phyloP scores from a whole-genome alignment of 495 filamentous ascomycete species.

The Penicillium cataractarum region DNA sequence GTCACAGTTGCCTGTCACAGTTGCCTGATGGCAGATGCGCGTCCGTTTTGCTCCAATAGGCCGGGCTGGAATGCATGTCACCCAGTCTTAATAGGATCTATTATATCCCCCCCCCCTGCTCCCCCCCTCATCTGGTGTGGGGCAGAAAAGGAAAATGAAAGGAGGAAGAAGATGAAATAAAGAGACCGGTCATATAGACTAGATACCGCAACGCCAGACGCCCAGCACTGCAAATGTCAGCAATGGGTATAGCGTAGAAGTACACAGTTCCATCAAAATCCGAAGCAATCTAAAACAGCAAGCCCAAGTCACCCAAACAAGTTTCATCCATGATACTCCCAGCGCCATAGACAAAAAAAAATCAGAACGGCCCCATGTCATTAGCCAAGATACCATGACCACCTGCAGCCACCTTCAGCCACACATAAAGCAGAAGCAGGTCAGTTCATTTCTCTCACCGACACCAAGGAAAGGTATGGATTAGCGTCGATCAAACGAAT shows the following conservation, averaged over 20 bases:
- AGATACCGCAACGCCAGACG: slow-evolving; percentile 20
- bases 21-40: slow-evolving; percentile 2
- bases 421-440: slow-evolving; percentile 18
- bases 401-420: slow-evolving; percentile 28
- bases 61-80: slow-evolving; percentile 2
- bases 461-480: neutral
- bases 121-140: neutral
- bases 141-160: neutral
- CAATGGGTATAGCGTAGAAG: slow-evolving; percentile 33
- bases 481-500: slow-evolving; percentile 7
- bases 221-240: slow-evolving; percentile 27
- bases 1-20: neutral
- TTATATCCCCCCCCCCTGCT: slow-evolving; percentile 3
- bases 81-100: slow-evolving; percentile 5
- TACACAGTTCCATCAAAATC: slow-evolving; percentile 18
- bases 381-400: slow-evolving; percentile 8
- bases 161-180: neutral
- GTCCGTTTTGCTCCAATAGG: neutral
- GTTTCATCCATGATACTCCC: neutral
- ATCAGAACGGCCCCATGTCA: slow-evolving; percentile 11
- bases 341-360: slow-evolving; percentile 15
- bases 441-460: slow-evolving; percentile 11
- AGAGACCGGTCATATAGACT: neutral
- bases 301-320: slow-evolving; percentile 13
- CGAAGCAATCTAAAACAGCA: slow-evolving; percentile 17